Evolutionary conservation across 2,329 filamentous ascomycete species (phyloP), one percentile per base, ranked within the genome.

Genomic region (Aciculosporium take): DNA sequence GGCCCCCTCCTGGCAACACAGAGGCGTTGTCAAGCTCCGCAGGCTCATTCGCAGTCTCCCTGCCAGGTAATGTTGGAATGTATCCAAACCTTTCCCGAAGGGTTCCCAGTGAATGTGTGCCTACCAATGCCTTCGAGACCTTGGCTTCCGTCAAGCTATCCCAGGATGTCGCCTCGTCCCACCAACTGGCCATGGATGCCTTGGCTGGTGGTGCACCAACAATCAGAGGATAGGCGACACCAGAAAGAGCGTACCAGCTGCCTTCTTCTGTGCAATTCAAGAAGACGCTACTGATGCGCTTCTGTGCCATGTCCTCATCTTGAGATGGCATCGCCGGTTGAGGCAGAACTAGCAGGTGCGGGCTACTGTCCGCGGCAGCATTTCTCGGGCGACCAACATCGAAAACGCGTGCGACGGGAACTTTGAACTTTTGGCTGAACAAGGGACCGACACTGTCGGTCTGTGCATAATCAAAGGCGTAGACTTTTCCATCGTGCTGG

Each of bases 201-300:
- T 60, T 63, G 18, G 65, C 74, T 2, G 56, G 48, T 0, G 71
- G 69, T 0, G 71, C 79, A 40, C 85, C 76, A 18, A 88, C 81
- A 23, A 94, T 85, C 8, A 89, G 71, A 3, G 91, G 91, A 52
- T 95, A 96, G 7, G 78, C 78, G 31, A 70, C 72, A 44, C 93
- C 89, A 1, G 89, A 95, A 62, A 96, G 72, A 25, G 88, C 91
- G 59, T 89, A 98, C 87, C 89, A 96, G 46, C 84, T 83, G 24
- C 88, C 89, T n/a, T 70, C 67, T 42, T 83, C 76, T 2, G 88
- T 95, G 50, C 81, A 81, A 56, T 95, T 94, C 45, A 96, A 71
- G 54, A 91, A 94, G 1, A 95, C 78, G 43, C 75, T 78, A 46
- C 73, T 71, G 47, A 69, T 72, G 25, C 79, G 69, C 36, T 72